Percentiles rank a stretch among this genome's conserved stretches.
phyloP scores from a whole-genome alignment of 768 basidiomycete genomes.

The Xerocomellus intermedius region DNA sequence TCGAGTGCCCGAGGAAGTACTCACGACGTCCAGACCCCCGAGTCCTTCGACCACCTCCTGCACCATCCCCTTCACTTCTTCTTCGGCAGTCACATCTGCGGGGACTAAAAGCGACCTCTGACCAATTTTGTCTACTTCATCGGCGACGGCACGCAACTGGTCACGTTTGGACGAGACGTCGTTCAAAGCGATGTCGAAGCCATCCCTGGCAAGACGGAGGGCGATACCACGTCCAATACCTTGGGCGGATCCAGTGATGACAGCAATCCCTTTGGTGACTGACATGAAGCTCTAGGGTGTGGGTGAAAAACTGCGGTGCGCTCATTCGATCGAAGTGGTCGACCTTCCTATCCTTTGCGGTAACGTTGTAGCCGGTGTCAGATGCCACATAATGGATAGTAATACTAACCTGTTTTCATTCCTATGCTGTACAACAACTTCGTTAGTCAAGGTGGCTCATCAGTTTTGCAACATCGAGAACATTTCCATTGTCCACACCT shows the following conservation, averaged over 20 bases:
- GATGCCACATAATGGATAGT: no score
- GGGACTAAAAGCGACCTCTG: slow-evolving; percentile 13
- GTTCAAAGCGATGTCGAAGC: slow-evolving; percentile 29
- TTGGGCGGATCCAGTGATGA: slow-evolving; percentile 30
- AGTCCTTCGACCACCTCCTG: neutral
- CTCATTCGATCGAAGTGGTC: neutral
- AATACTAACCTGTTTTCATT: no score
- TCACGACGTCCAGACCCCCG: slow-evolving; percentile 5
- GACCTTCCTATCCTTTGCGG: no score
- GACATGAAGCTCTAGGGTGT: neutral
- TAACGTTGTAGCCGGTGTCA: no score
- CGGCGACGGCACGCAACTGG: slow-evolving; percentile 4
- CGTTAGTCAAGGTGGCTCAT: no score
- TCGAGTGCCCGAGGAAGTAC: neutral
- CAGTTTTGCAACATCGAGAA: no score
- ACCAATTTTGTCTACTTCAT: slow-evolving; percentile 8
- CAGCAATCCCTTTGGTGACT: slow-evolving; percentile 26
- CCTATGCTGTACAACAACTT: no score
- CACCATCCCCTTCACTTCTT: slow-evolving; percentile 2
- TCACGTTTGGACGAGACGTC: slow-evolving; percentile 20
- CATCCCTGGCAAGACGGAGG: slow-evolving; percentile 16
- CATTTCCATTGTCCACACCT: no score
- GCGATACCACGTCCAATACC: slow-evolving; percentile 25
- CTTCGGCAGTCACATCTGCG: slow-evolving; percentile 9
- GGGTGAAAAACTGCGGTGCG: neutral